These are phyloP conservation scores for Sugiyamaella smithiae DNA, from an alignment of 805 yeast genomes.

Conservation along the genomic window DNA sequence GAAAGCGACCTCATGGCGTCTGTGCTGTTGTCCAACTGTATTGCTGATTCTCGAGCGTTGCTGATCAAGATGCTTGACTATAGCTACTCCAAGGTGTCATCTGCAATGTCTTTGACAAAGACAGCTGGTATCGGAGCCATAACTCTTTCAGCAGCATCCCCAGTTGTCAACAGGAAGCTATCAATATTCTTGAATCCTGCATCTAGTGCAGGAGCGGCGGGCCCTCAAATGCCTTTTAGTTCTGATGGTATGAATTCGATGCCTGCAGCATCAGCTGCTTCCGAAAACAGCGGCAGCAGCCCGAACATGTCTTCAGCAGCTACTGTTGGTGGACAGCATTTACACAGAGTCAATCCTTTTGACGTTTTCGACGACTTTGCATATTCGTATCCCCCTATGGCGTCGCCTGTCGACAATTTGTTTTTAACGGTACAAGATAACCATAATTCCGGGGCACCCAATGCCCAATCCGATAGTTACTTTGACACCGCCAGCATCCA, in stretches of 20 bases:
- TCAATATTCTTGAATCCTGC: constrained; percentile 28
- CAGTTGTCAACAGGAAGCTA: constrained; percentile 31
- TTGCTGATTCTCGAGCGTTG: constrained; percentile 27
- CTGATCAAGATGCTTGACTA: constrained; percentile 23
- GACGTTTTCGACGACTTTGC: constrained; percentile 40
- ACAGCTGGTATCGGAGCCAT: constrained; percentile 20
- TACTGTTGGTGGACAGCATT: constrained; percentile 15
- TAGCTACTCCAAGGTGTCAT: constrained; percentile 18
- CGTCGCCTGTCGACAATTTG: constrained; percentile 18
- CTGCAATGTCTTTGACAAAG: constrained; percentile 7
- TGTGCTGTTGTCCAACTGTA: constrained; percentile 28
- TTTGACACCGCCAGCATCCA: background rate
- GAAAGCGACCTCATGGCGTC: constrained; percentile 26
- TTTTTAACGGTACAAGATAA: background rate
- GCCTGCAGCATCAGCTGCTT: background rate
- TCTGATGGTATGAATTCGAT: background rate
- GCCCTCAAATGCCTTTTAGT: background rate
- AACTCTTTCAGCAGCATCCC: constrained; percentile 27
- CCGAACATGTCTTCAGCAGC: background rate
- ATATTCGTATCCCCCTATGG: constrained; percentile 29
- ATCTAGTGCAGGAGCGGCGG: background rate
- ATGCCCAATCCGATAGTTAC: background rate
- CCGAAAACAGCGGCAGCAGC: background rate
- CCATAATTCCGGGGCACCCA: background rate
- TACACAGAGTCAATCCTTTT: constrained; percentile 32